Evolutionary conservation across 108 stramenopile genomes (phyloP), one percentile per base, ranked within the genome.

Genomic region (Fistulifera pelliculosa): DNA sequence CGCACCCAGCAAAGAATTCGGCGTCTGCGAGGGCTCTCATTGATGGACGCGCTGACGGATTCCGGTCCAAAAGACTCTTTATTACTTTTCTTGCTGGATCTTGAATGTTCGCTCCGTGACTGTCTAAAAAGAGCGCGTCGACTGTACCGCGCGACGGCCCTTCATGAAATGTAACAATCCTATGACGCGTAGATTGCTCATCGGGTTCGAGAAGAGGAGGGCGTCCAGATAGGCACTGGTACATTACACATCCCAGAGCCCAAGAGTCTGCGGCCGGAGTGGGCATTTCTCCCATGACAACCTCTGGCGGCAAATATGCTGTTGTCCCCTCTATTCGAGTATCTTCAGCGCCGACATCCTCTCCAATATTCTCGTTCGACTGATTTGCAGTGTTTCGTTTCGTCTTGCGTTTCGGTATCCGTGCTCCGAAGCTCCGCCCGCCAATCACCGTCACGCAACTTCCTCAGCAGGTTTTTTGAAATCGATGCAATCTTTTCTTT

Each of bases 261-360:
- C 96, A 99, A 7, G 90, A 65, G 73, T 99, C 98, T n/a, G 93
- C 80, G 18, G 77, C 75, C 26, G 55, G 39, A 12, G 77, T 75
- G 23, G 90, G 90, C 23, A 80, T 52, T 0, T 64, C 83, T 17
- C 93, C 94, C 41, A 80, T 54, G 7, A 94, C 84, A 16, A 97
- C 92, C 65, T 99, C 98, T 5, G 98, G 98, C 19, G 98, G 92
- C 27, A 99, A 74, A 62, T 96, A 99, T 5, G 89, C 87, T 11
- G 94, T 88, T 13, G 98, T 99, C 15, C 95, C 96, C 69, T 99
- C 98, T 21, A 95, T 73, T 49, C 96, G 67, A n/a, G 56, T 31
- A 65, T 96, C 95, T 42, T 87, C 75, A 7, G 54, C 51, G 24
- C 22, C 47, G 6, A 24, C 24, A n/a, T 54, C 40, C 67, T 38